Evolutionary conservation across 352 stramenopile species (phyloP), one percentile per base, ranked within the genome.

Genomic region (Globisporangium uncinulatum): DNA sequence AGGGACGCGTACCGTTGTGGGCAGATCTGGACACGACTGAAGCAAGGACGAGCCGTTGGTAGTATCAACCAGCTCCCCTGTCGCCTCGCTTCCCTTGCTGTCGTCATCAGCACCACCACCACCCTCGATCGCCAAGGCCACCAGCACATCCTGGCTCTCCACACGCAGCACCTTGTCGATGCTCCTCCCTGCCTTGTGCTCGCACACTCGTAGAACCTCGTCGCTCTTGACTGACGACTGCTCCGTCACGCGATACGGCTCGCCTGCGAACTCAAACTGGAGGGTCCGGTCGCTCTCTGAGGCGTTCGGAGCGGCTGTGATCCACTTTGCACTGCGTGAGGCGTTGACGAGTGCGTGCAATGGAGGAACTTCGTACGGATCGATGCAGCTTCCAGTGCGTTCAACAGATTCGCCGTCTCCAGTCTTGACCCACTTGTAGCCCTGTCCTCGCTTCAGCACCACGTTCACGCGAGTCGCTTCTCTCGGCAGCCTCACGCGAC

Each of bases 381-480:
- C 8, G 14, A 60, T 15, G 29, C 54, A 60, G 21, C 34, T 21
- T 20, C 39, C 7, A n/a, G n/a, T n/a, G n/a, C n/a, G n/a, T n/a
- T 42, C 32, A 29, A 49, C 20, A 21, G 49, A 54, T 13, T 41
- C 15, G 14, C 43, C 34, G 31, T 24, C 29, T 6, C 10, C 15
- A 4, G 41, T 36, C 9, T 44, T 43, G 29, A 58, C n/a, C 54
- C 54, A 54, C 45, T 49, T 51, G 32, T 45, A 58, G 31, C 53
- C 53, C n/a, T 20, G 51, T 8, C 42, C 34, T 8, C 9, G 17
- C 17, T 0, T 43, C 43, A 58, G 14, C 11, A 42, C 6, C 17
- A 42, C 42, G 7, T 58, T 19, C 24, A 42, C n/a, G n/a, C 14
- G 53, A 11, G 39, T 44, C 39, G 29, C 31, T 4, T 41, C 15